These are phyloP conservation scores for Colletotrichum neosansevieriae DNA, from an alignment of 2,329 filamentous ascomycete species.

Conservation along the genomic window DNA sequence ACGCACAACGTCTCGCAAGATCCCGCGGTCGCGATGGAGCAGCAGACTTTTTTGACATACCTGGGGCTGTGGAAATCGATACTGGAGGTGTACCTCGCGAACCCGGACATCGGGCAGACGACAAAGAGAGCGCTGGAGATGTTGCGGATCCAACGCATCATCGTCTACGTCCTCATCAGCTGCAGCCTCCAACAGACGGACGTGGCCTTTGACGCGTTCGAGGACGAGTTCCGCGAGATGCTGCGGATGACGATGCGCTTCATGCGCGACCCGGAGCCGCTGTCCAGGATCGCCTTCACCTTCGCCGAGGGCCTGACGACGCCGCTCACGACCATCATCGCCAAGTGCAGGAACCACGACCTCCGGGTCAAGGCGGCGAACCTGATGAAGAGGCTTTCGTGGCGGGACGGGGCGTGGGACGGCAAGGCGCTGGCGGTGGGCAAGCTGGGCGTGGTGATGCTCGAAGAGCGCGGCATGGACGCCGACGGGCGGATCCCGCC, in stretches of 20 bases:
- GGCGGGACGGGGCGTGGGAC: constrained; percentile 39
- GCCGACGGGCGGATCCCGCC: constrained; percentile 34
- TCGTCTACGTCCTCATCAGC: constrained; percentile 30
- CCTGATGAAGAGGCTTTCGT: constrained; percentile 34
- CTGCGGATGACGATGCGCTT: constrained; percentile 27
- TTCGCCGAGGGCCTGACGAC: constrained; percentile 38
- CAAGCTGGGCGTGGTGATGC: constrained; percentile 38
- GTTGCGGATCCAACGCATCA: constrained; percentile 33
- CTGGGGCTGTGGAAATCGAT: constrained; percentile 22
- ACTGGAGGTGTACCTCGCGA: constrained; percentile 10
- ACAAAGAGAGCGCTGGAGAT: constrained; percentile 29
- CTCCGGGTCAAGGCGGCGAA: constrained; percentile 37
- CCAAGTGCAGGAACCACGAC: constrained; percentile 41
- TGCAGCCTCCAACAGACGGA: constrained; percentile 40
- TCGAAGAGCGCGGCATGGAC: constrained; percentile 41
- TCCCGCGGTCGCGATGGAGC: not conserved
- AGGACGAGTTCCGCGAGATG: constrained; percentile 38
- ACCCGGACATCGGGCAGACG: not conserved
- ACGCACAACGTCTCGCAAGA: constrained; percentile 1
- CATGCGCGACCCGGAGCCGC: constrained; percentile 27
- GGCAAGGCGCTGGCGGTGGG: constrained; percentile 34
- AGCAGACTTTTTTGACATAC: constrained; percentile 12
- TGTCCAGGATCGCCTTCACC: constrained; percentile 16
- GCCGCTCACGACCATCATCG: constrained; percentile 38
- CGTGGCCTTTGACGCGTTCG: constrained; percentile 39